Evolutionary conservation across 2,329 filamentous ascomycete species (phyloP).

Genomic region (Rugonectria rugulosa): DNA sequence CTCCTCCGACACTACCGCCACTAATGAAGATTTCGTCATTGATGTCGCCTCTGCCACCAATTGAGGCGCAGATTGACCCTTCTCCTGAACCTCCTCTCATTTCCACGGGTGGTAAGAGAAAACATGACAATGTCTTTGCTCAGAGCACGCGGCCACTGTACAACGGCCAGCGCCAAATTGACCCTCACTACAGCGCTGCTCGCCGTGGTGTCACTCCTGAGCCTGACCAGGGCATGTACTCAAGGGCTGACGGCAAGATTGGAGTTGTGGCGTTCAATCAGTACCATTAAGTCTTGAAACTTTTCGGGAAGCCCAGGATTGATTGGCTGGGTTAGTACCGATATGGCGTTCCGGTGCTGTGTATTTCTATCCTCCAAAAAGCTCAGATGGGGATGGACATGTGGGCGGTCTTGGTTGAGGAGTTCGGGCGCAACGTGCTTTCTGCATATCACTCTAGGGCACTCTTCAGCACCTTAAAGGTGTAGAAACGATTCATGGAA

Average conservation of each 20-base stretch:
- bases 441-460: conserved; percentile 11
- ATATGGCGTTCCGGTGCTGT: conserved; percentile 34
- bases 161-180: conserved; percentile 49
- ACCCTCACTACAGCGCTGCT: conserved; percentile 40
- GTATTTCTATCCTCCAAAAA: conserved; percentile 36
- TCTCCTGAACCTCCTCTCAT: conserved; percentile 36
- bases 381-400: conserved; percentile 24
- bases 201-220: conserved; percentile 39
- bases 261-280: conserved; percentile 42
- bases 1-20: conserved; percentile 37
- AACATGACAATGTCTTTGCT: conserved; percentile 46
- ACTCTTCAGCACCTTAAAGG: background rate
- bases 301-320: background rate
- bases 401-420: conserved; percentile 33
- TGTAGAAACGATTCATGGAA: conserved; percentile 18
- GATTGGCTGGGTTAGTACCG: conserved; percentile 18
- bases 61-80: conserved; percentile 45
- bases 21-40: conserved; percentile 48
- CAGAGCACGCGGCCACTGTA: conserved; percentile 43
- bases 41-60: conserved; percentile 45
- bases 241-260: conserved; percentile 45
- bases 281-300: conserved; percentile 29
- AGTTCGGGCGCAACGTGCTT: conserved; percentile 35
- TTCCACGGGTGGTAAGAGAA: conserved; percentile 46
- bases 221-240: conserved; percentile 43